Base-by-base conservation (phyloP, 768 basidiomycete genomes). In the Hemileccinum rubropunctum region DNA sequence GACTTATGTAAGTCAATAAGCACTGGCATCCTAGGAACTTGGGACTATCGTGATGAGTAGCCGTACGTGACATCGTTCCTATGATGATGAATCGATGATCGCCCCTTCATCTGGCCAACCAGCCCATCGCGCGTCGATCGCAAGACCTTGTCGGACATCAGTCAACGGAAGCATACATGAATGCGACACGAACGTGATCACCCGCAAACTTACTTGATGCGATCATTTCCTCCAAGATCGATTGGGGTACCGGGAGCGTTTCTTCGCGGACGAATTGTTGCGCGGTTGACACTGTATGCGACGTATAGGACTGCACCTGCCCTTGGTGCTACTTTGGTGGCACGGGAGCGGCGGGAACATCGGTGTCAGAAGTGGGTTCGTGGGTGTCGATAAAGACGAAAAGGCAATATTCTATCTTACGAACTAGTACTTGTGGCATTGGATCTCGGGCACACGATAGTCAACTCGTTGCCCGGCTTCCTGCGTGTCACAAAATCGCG, bases 361-460 rank as follows among this genome's bases (percentile, higher is more conserved):
- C 1, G 76, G 76, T 4, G 78, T 74, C 32, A 81, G 68, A 2
- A 76, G 72, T 15, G 57, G 75, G 63, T 74, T 68, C 0, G 77
- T 75, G 33, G 86, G 71, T 0, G 81, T 78, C 0, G 81, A 60
- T 46, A 77, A 67, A 8, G 78, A 75, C 2, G 81, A 76, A 54
- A 84, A 78, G 1, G 72, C 71, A 41, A 81, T 69, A 56, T 84
- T 86, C 83, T 79, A 84, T 84, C 69, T 86, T 86, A 67, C 54
- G 52, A 78, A 86, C 59, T 84, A 85, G 54, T 71, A 86, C 59
- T 83, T 85, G 54, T 71, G 62, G 13, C 82, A 73, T 58, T 83
- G 83, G n/a, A 85, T 80, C 53, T 85, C 81, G 15, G 79, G 71
- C 12, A 76, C 76, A 76, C 76, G 46, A 82, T 70, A 0, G 57